phyloP scores from a whole-genome alignment of 495 filamentous ascomycete species.

The Aeminium ludgeri region DNA sequence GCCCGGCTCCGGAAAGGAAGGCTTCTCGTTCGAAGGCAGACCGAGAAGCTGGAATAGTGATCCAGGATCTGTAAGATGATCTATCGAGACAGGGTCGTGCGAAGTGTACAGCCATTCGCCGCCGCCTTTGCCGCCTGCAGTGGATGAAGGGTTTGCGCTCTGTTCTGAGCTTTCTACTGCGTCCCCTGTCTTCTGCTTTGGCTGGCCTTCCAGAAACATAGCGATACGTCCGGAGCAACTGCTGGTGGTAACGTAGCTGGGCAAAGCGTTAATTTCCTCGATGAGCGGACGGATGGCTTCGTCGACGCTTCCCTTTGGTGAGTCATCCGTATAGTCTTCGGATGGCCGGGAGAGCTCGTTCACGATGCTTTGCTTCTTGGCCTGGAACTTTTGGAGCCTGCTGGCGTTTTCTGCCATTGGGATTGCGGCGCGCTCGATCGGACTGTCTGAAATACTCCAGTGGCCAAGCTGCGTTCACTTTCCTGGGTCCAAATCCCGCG shows the following conservation, averaged over 20 bases:
- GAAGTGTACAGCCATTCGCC: constrained; percentile 76
- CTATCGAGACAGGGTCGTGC: constrained; percentile 47
- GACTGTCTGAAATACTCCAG: too few relatives aligned
- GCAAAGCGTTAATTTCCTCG: constrained; percentile 50
- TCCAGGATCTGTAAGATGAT: constrained; percentile 8
- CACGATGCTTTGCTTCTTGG: constrained; percentile 50
- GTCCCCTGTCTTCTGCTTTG: constrained; percentile 11
- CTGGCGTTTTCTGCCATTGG: too few relatives aligned
- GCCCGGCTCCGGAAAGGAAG: too few relatives aligned
- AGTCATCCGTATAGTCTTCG: constrained; percentile 55
- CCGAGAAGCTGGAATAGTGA: constrained; percentile 2
- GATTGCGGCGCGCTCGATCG: too few relatives aligned
- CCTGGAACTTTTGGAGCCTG: constrained; percentile 27
- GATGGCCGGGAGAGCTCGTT: constrained; percentile 43
- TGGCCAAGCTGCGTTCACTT: too few relatives aligned
- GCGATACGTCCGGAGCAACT: constrained; percentile 74
- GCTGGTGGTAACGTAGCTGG: constrained; percentile 72
- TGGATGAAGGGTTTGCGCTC: neutral
- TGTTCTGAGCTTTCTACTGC: constrained; percentile 5
- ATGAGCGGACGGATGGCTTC: constrained; percentile 59
- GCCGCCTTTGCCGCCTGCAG: constrained; percentile 57
- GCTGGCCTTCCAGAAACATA: constrained; percentile 66
- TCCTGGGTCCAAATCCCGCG: too few relatives aligned
- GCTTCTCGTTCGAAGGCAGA: neutral
- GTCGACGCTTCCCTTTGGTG: constrained; percentile 76